A percentile compares a stretch with the other conserved stretches of the same genome.
These are phyloP conservation scores for Aspergillus tamarii DNA, from an alignment of 2,329 filamentous ascomycete species.

Conservation along the genomic window DNA sequence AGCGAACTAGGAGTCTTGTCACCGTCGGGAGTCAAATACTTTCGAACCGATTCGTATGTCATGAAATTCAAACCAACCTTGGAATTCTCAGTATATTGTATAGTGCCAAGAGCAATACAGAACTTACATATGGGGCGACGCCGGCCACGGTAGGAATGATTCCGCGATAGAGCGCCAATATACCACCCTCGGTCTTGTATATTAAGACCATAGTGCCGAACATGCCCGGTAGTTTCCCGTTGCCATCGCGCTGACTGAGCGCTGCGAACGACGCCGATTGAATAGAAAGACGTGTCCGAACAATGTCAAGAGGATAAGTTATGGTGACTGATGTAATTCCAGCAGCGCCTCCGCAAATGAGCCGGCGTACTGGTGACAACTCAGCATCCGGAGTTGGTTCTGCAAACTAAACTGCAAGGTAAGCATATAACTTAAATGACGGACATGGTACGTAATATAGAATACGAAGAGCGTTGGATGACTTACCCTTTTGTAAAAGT, in stretches of 20 bases:
- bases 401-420: conserved; percentile 61
- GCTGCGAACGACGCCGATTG: conserved; percentile 94
- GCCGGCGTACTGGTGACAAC: conserved; percentile 71
- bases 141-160: conserved; percentile 93
- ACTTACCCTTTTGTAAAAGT: conserved; percentile 89
- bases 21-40: conserved; percentile 83
- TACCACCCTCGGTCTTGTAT: conserved; percentile 88
- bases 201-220: conserved; percentile 79
- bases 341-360: conserved; percentile 87
- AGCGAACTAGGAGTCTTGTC: conserved; percentile 77
- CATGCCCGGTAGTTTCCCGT: conserved; percentile 81
- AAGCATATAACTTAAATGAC: conserved; percentile 4
- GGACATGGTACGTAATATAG: background rate
- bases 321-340: conserved; percentile 94
- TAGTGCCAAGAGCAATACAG: background rate
- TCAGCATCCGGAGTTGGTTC: conserved; percentile 75
- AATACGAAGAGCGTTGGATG: background rate
- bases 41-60: conserved; percentile 89
- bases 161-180: conserved; percentile 85
- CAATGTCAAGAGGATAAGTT: conserved; percentile 97
- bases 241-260: conserved; percentile 63
- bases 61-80: conserved; percentile 97
- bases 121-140: conserved; percentile 84
- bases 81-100: conserved; percentile 22
- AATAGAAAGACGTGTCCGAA: conserved; percentile 91